Percentiles rank a stretch among this genome's conserved stretches.
phyloP scores from a whole-genome alignment of 768 basidiomycete species.

The Amanita fuliginea region DNA sequence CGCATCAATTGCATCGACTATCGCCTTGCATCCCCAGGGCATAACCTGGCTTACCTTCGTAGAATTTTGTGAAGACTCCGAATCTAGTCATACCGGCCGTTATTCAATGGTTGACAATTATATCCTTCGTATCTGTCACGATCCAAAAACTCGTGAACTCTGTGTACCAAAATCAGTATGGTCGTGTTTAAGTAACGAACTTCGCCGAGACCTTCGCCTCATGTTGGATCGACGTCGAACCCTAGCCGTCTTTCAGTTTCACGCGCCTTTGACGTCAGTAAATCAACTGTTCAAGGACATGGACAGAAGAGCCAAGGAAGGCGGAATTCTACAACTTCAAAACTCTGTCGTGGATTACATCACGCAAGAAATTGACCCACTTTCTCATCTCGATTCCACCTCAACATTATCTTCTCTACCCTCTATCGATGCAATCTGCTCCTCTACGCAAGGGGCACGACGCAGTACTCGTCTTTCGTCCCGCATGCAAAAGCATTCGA shows the following conservation, averaged over 20 bases:
- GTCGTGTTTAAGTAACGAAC: too few species aligned
- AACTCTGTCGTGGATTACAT: neutral
- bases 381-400: too few species aligned
- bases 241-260: neutral
- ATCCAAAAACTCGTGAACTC: neutral
- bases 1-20: neutral
- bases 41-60: neutral
- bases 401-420: too few species aligned
- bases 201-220: neutral
- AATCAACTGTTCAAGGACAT: neutral
- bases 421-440: too few species aligned
- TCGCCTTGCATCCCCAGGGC: neutral
- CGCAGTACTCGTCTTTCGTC: too few species aligned
- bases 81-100: neutral
- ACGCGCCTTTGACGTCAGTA: neutral
- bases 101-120: too few species aligned
- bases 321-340: neutral
- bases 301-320: neutral
- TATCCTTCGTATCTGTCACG: too few species aligned
- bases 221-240: neutral
- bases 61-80: neutral
- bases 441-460: too few species aligned
- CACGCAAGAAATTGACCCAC: neutral
- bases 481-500: too few species aligned
- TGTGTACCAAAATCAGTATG: too few species aligned